These are phyloP conservation scores for Entomortierella chlamydospora DNA, from an alignment of 192 early-diverging fungal species.

Conservation along the genomic window DNA sequence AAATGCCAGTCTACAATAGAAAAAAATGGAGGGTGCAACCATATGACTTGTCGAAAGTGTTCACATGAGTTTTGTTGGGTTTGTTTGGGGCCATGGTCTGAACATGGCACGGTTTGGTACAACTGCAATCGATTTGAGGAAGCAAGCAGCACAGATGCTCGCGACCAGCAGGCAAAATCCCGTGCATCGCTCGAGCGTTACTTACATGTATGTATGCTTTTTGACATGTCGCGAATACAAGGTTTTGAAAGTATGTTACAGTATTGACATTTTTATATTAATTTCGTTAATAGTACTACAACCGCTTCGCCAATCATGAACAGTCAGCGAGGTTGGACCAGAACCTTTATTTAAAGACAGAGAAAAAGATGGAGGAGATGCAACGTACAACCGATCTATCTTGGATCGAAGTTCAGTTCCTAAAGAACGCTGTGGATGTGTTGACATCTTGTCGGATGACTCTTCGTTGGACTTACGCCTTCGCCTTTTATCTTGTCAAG, in stretches of 20 bases:
- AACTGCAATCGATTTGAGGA: conserved; percentile 98
- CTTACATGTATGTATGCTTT: conserved; percentile 78
- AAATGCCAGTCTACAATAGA: conserved; percentile 97
- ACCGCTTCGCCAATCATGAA: conserved; percentile 97
- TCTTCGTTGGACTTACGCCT: conserved; percentile 97
- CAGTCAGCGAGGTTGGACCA: conserved; percentile 90
- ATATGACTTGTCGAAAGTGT: conserved; percentile 99
- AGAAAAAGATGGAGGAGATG: conserved; percentile 96
- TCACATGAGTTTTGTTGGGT: conserved; percentile 99
- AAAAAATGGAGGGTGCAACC: conserved; percentile 99
- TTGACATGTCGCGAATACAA: neutral
- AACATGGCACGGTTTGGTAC: conserved; percentile 97
- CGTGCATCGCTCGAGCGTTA: conserved; percentile 91
- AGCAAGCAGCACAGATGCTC: conserved; percentile 84
- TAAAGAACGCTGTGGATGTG: conserved; percentile 91
- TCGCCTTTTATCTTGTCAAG: conserved; percentile 92
- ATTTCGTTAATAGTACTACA: conserved; percentile 82
- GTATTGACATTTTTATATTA: conserved; percentile 1
- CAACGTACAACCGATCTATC: conserved; percentile 88
- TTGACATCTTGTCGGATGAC: conserved; percentile 90
- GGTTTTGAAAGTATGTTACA: neutral
- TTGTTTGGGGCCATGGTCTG: conserved; percentile 96
- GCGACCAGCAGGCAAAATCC: conserved; percentile 89
- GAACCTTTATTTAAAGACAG: conserved; percentile 88
- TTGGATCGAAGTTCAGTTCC: conserved; percentile 99